phyloP scores from a whole-genome alignment of 73 alveolate species.

The Symbiodinium pilosum region DNA sequence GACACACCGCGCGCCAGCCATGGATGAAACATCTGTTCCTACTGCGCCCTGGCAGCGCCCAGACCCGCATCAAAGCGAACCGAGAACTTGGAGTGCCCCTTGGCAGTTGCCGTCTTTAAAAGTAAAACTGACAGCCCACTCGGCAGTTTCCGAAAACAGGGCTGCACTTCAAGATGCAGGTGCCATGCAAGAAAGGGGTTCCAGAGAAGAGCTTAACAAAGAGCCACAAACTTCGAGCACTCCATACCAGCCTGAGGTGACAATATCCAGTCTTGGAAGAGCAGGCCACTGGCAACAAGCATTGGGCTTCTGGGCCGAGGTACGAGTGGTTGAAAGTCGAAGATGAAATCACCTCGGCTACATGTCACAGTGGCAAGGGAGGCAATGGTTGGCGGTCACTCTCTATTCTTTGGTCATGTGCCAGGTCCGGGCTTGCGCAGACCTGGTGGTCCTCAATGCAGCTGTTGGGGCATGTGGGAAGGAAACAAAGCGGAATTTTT shows the following conservation, averaged over 20 bases:
- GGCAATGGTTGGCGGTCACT: too few relatives aligned
- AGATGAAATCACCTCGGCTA: background rate
- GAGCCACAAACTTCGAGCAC: too few relatives aligned
- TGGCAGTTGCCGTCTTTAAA: background rate
- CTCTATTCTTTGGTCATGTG: background rate
- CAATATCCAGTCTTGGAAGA: background rate
- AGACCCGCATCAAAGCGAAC: too few relatives aligned
- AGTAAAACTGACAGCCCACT: too few relatives aligned
- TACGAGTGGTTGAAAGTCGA: background rate
- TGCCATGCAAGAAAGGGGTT: too few relatives aligned
- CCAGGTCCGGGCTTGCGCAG: conserved; percentile 1
- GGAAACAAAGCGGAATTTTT: background rate
- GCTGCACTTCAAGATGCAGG: too few relatives aligned
- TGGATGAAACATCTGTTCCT: background rate
- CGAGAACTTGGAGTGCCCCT: background rate
- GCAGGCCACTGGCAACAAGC: conserved; percentile 13
- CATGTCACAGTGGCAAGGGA: too few relatives aligned
- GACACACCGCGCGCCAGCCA: background rate
- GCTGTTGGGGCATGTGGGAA: conserved; percentile 46
- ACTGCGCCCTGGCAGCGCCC: too few relatives aligned
- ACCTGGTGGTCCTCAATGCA: conserved; percentile 19
- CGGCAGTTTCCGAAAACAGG: too few relatives aligned
- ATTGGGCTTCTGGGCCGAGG: conserved; percentile 17
- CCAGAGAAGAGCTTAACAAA: too few relatives aligned
- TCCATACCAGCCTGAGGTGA: background rate